phyloP scores from a whole-genome alignment of 768 basidiomycete species.

The Boletus reticulatus region DNA sequence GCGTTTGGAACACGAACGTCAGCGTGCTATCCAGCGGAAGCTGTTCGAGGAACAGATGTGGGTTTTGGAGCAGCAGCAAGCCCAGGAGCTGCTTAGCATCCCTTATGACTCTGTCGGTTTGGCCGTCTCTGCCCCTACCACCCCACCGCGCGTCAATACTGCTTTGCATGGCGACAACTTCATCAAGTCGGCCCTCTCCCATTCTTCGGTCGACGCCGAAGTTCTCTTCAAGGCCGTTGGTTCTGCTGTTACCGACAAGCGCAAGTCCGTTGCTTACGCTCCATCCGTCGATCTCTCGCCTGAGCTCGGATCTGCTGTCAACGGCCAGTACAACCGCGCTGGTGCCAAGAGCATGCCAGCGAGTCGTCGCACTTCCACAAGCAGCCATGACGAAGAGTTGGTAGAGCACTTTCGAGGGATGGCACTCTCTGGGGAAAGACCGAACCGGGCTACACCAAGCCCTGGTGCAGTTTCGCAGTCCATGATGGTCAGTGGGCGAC shows the following conservation, averaged over 20 bases:
- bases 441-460: constrained; percentile 53
- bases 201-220: constrained; percentile 58
- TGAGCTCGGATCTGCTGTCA: constrained; percentile 49
- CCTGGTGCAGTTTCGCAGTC: constrained; percentile 52
- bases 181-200: constrained; percentile 42
- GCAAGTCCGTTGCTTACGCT: constrained; percentile 85
- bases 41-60: constrained; percentile 98
- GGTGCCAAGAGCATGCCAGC: constrained; percentile 94
- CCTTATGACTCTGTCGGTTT: constrained; percentile 65
- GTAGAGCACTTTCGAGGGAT: constrained; percentile 73
- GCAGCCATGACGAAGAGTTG: constrained; percentile 81
- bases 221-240: constrained; percentile 68
- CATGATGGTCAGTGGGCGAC: constrained; percentile 51
- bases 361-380: constrained; percentile 85
- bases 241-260: constrained; percentile 66
- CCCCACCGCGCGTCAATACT: constrained; percentile 77
- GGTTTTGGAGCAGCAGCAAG: constrained; percentile 87
- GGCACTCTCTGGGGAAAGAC: constrained; percentile 62
- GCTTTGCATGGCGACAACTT: constrained; percentile 58
- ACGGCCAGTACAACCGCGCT: constrained; percentile 62
- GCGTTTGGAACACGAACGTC: constrained; percentile 82
- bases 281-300: constrained; percentile 74
- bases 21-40: constrained; percentile 81
- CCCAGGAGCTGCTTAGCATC: constrained; percentile 75
- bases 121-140: constrained; percentile 87